Conservation (phyloP, 2,329 filamentous ascomycete species). For the Magnaporthiopsis rhizophila region DNA sequence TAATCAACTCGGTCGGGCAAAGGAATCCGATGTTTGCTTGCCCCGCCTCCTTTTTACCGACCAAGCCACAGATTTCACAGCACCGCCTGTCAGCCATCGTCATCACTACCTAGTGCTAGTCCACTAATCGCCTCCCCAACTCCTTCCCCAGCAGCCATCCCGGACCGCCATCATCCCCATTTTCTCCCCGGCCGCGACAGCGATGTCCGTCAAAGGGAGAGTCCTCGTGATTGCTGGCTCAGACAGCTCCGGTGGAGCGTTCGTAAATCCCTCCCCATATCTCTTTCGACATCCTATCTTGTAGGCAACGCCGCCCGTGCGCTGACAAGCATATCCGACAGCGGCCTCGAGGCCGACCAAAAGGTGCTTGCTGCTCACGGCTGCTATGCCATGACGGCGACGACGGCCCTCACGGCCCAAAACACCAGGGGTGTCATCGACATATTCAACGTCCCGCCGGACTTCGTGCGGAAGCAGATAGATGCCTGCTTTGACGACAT, state of each 20-base stretch:
- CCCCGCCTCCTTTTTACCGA: no score
- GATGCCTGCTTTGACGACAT: slow-evolving; percentile 78
- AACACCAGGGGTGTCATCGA: slow-evolving; percentile 80
- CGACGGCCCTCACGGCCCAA: slow-evolving; percentile 90
- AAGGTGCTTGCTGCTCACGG: slow-evolving; percentile 88
- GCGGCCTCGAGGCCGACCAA: slow-evolving; percentile 90
- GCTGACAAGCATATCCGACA: slow-evolving; percentile 27
- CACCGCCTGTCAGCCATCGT: no score
- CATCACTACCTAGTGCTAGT: no score
- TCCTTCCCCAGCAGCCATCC: neutral
- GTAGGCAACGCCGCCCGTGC: neutral
- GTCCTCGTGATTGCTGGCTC: slow-evolving; percentile 82
- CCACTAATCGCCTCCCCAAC: no score
- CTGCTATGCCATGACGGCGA: slow-evolving; percentile 94
- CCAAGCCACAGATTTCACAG: no score
- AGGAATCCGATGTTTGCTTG: no score
- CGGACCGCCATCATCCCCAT: neutral
- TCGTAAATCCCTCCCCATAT: slow-evolving; percentile 22
- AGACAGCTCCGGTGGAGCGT: slow-evolving; percentile 86
- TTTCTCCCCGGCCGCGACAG: neutral
- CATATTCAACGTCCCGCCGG: slow-evolving; percentile 70
- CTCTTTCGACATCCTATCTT: neutral
- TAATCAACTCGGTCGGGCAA: no score
- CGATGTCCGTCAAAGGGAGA: slow-evolving; percentile 26
- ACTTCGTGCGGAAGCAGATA: slow-evolving; percentile 78